These are phyloP conservation scores for Kluyveromyces nonfermentans DNA, from an alignment of 805 yeast genomes.

Conservation along the genomic window DNA sequence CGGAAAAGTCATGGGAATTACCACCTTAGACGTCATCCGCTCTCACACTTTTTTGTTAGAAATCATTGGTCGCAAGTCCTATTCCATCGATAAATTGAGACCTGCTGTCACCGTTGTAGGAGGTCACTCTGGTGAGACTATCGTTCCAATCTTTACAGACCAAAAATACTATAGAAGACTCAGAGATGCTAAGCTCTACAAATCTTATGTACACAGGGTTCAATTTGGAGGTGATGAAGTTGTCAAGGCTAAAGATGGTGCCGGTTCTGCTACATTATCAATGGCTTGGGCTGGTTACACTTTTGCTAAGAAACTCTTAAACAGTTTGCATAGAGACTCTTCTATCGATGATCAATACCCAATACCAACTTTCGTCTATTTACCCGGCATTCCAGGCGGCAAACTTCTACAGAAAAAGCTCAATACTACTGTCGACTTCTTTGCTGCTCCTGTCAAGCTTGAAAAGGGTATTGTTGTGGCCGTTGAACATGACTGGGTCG, in stretches of 20 bases:
- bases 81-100: conserved; percentile 32
- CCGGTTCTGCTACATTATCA: conserved; percentile 76
- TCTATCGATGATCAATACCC: conserved; percentile 19
- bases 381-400: conserved; percentile 47
- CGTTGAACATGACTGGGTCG: conserved; percentile 42
- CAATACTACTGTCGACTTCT: conserved; percentile 35
- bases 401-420: conserved; percentile 31
- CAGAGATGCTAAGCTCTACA: conserved; percentile 39
- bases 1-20: conserved; percentile 72
- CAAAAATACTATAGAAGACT: conserved; percentile 34
- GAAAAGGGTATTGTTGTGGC: conserved; percentile 44
- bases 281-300: conserved; percentile 83
- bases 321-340: conserved; percentile 21
- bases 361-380: conserved; percentile 44
- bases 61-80: conserved; percentile 6
- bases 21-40: conserved; percentile 70
- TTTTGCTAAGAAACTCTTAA: conserved; percentile 58
- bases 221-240: conserved; percentile 88
- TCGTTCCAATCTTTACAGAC: conserved; percentile 62
- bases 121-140: conserved; percentile 80
- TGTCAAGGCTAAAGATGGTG: conserved; percentile 76
- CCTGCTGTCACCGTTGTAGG: conserved; percentile 69
- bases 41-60: conserved; percentile 56
- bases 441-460: conserved; percentile 53
- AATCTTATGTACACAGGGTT: conserved; percentile 62